phyloP scores from a whole-genome alignment of 2,329 filamentous ascomycete species.

The Epichloe scottii region DNA sequence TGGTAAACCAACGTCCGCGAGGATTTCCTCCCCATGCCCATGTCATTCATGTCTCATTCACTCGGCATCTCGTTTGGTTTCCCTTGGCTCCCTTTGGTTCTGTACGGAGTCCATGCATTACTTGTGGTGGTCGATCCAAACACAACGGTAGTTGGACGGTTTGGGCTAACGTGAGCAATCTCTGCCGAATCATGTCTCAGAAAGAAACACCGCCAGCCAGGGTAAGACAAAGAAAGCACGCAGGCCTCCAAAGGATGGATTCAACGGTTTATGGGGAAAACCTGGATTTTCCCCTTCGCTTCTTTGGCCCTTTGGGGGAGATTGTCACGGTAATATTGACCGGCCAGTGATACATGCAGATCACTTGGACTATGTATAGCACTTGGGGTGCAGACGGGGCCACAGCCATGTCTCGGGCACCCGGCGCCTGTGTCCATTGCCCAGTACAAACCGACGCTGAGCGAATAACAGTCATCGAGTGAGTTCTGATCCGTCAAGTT shows the following conservation, averaged over 20 bases:
- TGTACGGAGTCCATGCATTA: no score
- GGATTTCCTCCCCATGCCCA: not conserved
- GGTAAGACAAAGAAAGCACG: slow-evolving; percentile 25
- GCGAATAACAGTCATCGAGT: slow-evolving; percentile 2
- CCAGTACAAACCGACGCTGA: slow-evolving; percentile 18
- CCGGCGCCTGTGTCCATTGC: slow-evolving; percentile 19
- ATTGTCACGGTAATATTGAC: no score
- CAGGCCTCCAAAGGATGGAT: not conserved
- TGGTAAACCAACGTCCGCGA: not conserved
- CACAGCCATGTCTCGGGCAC: slow-evolving; percentile 18
- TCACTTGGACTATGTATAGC: slow-evolving; percentile 33
- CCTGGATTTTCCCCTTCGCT: not conserved
- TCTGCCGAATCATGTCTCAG: slow-evolving; percentile 39
- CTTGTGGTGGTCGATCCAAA: no score
- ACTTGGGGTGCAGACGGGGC: slow-evolving; percentile 46
- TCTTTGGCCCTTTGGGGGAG: slow-evolving; percentile 21
- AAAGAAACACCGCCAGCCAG: slow-evolving; percentile 27
- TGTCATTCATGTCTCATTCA: not conserved
- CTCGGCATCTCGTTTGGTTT: no score
- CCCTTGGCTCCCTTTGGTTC: not conserved
- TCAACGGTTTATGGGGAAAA: not conserved
- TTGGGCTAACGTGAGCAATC: not conserved
- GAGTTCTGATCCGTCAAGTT: slow-evolving; percentile 3
- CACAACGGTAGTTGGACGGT: no score
- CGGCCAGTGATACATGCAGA: slow-evolving; percentile 16